These are phyloP conservation scores for Heimioporus sp. DNA, from an alignment of 768 basidiomycete genomes.

Conservation along the genomic window DNA sequence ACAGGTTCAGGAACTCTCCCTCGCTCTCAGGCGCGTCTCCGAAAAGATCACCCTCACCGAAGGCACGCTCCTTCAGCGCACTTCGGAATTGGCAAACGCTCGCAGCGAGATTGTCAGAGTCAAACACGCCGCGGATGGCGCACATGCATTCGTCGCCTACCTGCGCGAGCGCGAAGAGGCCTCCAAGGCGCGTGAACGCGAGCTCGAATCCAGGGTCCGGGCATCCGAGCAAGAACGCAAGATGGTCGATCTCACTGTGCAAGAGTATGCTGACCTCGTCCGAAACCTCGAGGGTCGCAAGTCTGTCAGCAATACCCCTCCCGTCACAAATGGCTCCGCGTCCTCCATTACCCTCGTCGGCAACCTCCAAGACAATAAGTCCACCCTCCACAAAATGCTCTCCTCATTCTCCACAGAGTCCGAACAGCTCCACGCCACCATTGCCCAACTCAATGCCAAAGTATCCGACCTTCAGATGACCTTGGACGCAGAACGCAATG, in stretches of 20 bases:
- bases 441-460: slow-evolving; percentile 42
- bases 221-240: slow-evolving; percentile 55
- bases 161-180: slow-evolving; percentile 57
- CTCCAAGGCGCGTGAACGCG: slow-evolving; percentile 45
- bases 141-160: slow-evolving; percentile 54
- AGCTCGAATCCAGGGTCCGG: slow-evolving; percentile 44
- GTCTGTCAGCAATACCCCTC: slow-evolving; percentile 14
- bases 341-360: slow-evolving; percentile 27
- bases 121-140: slow-evolving; percentile 43
- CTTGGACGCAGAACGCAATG: slow-evolving; percentile 45
- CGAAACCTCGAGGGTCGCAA: slow-evolving; percentile 54
- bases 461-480: slow-evolving; percentile 41
- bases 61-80: slow-evolving; percentile 46
- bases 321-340: slow-evolving; percentile 11
- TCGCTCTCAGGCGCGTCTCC: slow-evolving; percentile 64
- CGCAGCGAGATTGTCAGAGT: slow-evolving; percentile 45
- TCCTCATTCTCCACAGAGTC: slow-evolving; percentile 49
- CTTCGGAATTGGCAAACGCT: slow-evolving; percentile 43
- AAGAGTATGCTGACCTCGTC: slow-evolving; percentile 76
- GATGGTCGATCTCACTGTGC: slow-evolving; percentile 62
- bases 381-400: slow-evolving; percentile 46
- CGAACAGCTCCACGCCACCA: slow-evolving; percentile 43
- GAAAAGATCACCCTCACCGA: slow-evolving; percentile 69
- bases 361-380: slow-evolving; percentile 47
- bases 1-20: slow-evolving; percentile 54